Conservation (phyloP, 495 filamentous ascomycete species). For the Penicillium canariense region DNA sequence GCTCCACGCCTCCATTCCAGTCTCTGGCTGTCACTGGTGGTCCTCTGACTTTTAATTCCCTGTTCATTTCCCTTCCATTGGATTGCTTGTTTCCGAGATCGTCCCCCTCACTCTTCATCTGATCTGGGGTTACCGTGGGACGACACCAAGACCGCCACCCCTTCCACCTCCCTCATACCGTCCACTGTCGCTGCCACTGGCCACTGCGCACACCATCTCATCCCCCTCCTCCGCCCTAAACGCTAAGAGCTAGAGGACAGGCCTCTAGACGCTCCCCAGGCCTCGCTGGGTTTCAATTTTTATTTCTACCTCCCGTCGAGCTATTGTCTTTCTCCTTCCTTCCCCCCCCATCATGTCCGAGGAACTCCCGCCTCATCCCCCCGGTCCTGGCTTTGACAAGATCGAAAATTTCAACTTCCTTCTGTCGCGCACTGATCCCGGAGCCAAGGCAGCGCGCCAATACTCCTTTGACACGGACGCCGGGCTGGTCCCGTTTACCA, state of each 20-base stretch:
- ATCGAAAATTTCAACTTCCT: slow-evolving; percentile 47
- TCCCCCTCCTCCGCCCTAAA: slow-evolving; percentile 7
- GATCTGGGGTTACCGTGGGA: slow-evolving; percentile 28
- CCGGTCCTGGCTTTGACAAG: slow-evolving; percentile 36
- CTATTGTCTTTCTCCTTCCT: slow-evolving; percentile 4
- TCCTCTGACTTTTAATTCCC: slow-evolving; percentile 5
- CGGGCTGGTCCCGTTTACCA: slow-evolving; percentile 37
- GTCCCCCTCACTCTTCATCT: slow-evolving; percentile 8
- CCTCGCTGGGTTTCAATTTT: neutral
- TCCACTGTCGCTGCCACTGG: neutral
- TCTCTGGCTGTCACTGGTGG: neutral
- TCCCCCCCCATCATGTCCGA: slow-evolving; percentile 38
- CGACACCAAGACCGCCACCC: too few species aligned
- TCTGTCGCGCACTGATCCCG: slow-evolving; percentile 39
- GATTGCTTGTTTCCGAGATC: slow-evolving; percentile 1
- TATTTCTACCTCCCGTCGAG: neutral
- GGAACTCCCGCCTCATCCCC: slow-evolving; percentile 31
- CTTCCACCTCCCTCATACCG: neutral
- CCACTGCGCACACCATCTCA: neutral
- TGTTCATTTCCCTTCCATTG: slow-evolving; percentile 15
- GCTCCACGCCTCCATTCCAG: neutral
- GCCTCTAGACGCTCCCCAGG: neutral
- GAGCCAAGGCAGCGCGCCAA: slow-evolving; percentile 36
- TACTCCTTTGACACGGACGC: slow-evolving; percentile 46
- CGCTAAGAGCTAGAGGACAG: neutral